Evolutionary conservation across 352 stramenopile species (phyloP).

Genomic region (Phytopythium delawarense): DNA sequence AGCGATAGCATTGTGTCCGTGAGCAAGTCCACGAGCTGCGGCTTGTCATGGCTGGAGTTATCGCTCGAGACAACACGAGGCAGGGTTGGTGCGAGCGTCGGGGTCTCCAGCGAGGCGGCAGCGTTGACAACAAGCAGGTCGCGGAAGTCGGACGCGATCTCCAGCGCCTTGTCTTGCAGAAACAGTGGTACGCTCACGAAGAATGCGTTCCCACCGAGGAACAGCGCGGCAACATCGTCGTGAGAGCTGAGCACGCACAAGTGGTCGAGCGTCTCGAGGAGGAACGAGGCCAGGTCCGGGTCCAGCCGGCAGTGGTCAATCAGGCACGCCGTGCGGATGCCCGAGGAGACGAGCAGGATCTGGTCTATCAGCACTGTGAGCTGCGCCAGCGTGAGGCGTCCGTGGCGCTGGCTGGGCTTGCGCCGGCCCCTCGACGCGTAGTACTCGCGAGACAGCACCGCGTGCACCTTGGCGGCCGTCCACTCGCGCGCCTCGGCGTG

Average conservation of each 20-base stretch:
- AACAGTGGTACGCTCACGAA: slow-evolving; percentile 33
- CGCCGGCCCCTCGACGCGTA: not conserved
- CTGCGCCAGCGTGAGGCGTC: slow-evolving; percentile 15
- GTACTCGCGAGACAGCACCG: not conserved
- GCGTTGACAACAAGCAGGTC: slow-evolving; percentile 30
- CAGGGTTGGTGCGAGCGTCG: not conserved
- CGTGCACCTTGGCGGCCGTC: slow-evolving; percentile 1
- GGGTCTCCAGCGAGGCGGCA: slow-evolving; percentile 15
- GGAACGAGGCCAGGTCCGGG: slow-evolving; percentile 13
- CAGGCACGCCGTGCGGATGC: slow-evolving; percentile 35
- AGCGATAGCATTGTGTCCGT: not conserved
- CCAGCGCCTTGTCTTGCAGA: slow-evolving; percentile 26
- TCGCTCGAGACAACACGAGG: too few species aligned
- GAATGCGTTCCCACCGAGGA: slow-evolving; percentile 40
- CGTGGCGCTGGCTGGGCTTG: not conserved
- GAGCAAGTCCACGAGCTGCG: not conserved
- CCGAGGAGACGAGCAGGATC: slow-evolving; percentile 29
- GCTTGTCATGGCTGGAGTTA: not conserved
- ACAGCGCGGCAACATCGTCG: slow-evolving; percentile 17
- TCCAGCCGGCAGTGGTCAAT: slow-evolving; percentile 37
- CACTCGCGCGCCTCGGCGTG: not conserved
- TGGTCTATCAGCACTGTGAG: slow-evolving; percentile 28
- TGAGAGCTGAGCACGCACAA: slow-evolving; percentile 2
- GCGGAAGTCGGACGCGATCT: slow-evolving; percentile 14
- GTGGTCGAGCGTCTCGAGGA: slow-evolving; percentile 16